Base-by-base conservation (phyloP, 2,329 filamentous ascomycete species). In the Coniosporium tulheliwenetii region DNA sequence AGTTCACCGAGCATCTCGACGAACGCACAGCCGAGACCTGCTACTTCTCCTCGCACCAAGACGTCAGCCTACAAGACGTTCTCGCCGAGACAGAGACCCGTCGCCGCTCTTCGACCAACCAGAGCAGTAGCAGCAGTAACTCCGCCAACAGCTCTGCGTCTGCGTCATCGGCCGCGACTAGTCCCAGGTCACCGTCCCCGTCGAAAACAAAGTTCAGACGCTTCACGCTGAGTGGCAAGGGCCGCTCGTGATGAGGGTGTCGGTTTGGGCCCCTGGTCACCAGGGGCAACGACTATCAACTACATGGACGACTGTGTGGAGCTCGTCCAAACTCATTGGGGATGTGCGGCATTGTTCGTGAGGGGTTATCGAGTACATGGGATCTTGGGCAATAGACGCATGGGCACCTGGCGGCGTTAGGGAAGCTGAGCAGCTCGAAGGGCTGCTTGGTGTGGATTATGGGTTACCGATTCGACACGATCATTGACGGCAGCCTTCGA, bases 1-100 rank as follows among this genome's bases (percentile, higher is more conserved):
- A 59, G 42, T 60, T 60, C 39, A 50, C 55, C 39, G 57, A 60
- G 41, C 51, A 56, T 29, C 48, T 60, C 41, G 57, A 60, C 48
- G 48, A 44, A 30, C 44, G 44, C 19, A 38, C 19, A 3, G 19
- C 7, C 48, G 29, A 43, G 49, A 3, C 53, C 52, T 26, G 54
- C 50, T 26, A 26, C 19, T 26, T 26, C 44, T 55, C 52, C 10
- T 50, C 52, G n/a, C 33, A 42, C 5, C 48, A 47, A 42, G 58
- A 56, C 44, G 55, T 58, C 43, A 56, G 48, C 41, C 47, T 60
- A 8, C 54, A 58, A 41, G 54, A 58, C 38, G 51, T 56, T 7
- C 49, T 60, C 5, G 50, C 49, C 5, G 57, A 58, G 39, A 50
- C 49, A 5, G 57, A 58, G 39, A 53, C 48, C 4, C 45, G 53